Evolutionary conservation across 495 filamentous ascomycete species (phyloP).

Genomic region (Tuber borchii): DNA sequence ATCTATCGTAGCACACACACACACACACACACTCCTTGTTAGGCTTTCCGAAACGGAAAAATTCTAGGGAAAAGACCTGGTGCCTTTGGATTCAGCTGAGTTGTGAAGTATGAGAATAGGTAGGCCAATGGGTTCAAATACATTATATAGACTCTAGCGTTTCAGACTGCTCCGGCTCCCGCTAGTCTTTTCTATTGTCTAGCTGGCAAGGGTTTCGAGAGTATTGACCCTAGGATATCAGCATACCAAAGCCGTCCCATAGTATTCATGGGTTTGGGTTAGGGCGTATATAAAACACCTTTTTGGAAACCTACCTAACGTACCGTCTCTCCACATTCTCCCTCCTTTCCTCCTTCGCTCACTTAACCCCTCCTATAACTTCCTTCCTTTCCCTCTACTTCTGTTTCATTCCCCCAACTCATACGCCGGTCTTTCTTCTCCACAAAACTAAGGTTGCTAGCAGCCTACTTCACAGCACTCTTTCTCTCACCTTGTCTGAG

Average conservation of each 20-base stretch:
- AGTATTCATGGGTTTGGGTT: not conserved
- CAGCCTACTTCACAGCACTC: constrained; percentile 12
- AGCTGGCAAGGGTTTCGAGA: not conserved
- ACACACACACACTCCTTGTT: not conserved
- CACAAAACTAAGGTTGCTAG: not conserved
- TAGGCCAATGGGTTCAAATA: not conserved
- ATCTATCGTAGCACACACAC: not conserved
- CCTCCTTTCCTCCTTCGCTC: not conserved
- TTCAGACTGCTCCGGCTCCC: not conserved
- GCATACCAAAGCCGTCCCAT: not conserved
- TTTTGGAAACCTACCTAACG: not conserved
- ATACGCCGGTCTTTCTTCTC: not conserved
- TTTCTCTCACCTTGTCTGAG: not conserved
- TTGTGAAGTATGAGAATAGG: not conserved
- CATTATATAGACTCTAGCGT: not conserved
- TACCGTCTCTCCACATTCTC: not conserved
- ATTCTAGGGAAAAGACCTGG: not conserved
- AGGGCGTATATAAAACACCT: not conserved
- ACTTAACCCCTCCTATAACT: not conserved
- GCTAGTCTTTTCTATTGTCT: not conserved
- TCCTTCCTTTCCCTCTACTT: not conserved
- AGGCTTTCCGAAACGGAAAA: not conserved
- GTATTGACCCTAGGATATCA: not conserved
- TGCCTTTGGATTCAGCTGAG: not conserved
- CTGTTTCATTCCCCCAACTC: not conserved